A percentile compares a stretch with the other conserved stretches of the same genome.
Conservation (phyloP, 2,329 filamentous ascomycete genomes). For the Fusarium beomiforme region DNA sequence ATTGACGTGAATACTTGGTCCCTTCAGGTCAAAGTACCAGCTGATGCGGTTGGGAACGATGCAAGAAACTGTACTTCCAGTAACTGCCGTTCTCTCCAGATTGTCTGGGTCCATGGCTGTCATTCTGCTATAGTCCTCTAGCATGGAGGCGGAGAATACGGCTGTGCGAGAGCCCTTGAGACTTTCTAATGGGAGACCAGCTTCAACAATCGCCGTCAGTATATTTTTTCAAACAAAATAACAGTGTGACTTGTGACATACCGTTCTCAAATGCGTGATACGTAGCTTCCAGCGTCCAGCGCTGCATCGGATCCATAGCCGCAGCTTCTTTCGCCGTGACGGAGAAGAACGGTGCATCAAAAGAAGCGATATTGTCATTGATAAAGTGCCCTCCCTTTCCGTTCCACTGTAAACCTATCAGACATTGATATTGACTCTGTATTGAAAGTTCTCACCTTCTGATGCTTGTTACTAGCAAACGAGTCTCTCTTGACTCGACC, state of each 20-base stretch:
- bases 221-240: too few species aligned
- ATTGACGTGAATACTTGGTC: conserved; percentile 30
- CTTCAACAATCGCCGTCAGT: not conserved
- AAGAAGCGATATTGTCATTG: conserved; percentile 46
- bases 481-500: not conserved
- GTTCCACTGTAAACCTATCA: not conserved
- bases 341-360: conserved; percentile 54
- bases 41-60: conserved; percentile 54
- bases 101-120: conserved; percentile 49
- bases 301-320: conserved; percentile 51
- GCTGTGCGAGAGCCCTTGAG: conserved; percentile 45
- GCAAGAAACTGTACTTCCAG: conserved; percentile 8
- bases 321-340: conserved; percentile 9
- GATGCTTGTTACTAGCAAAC: not conserved
- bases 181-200: conserved; percentile 46
- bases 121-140: conserved; percentile 50
- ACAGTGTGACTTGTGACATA: too few species aligned
- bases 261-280: conserved; percentile 51
- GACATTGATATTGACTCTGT: accelerated
- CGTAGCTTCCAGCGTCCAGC: conserved; percentile 47
- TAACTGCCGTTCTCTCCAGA: conserved; percentile 45
- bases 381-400: conserved; percentile 7
- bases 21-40: conserved; percentile 47
- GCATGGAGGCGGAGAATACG: conserved; percentile 52
- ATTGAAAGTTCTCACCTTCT: not conserved